Percentiles rank a stretch among this genome's conserved stretches.
Conservation (phyloP, 148 eudicot genomes). For the Chenopodium formosanum region DNA sequence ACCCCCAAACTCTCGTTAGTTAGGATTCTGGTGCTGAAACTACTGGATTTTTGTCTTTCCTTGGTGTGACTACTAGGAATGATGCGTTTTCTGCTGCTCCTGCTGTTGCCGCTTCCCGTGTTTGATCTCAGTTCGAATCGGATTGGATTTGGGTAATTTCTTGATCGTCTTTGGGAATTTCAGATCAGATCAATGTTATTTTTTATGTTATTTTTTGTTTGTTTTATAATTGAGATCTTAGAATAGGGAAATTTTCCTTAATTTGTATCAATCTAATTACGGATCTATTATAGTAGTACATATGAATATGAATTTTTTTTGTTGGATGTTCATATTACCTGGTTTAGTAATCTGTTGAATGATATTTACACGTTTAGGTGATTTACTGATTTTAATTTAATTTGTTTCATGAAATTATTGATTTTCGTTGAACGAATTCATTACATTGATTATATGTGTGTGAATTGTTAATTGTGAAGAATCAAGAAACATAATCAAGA, state of each 20-base stretch:
- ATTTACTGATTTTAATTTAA: background rate
- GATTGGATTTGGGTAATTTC: background rate
- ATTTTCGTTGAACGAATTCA: too few relatives aligned
- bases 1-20: too few relatives aligned
- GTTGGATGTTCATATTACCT: background rate
- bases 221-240: background rate
- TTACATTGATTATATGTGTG: too few relatives aligned
- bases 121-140: background rate
- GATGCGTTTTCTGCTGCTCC: slow-evolving; percentile 35
- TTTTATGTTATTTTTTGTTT: background rate
- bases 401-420: too few relatives aligned
- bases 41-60: slow-evolving; percentile 66
- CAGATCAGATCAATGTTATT: background rate
- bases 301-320: background rate
- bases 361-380: background rate
- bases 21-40: slow-evolving; percentile 21
- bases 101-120: slow-evolving; percentile 28
- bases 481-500: too few relatives aligned
- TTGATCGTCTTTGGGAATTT: background rate
- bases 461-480: too few relatives aligned
- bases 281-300: background rate
- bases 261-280: background rate
- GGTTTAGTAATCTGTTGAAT: background rate
- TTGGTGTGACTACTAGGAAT: slow-evolving; percentile 39
- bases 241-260: background rate